These are phyloP conservation scores for Candida sojae DNA, from an alignment of 1,139 yeast genomes.

Conservation along the genomic window DNA sequence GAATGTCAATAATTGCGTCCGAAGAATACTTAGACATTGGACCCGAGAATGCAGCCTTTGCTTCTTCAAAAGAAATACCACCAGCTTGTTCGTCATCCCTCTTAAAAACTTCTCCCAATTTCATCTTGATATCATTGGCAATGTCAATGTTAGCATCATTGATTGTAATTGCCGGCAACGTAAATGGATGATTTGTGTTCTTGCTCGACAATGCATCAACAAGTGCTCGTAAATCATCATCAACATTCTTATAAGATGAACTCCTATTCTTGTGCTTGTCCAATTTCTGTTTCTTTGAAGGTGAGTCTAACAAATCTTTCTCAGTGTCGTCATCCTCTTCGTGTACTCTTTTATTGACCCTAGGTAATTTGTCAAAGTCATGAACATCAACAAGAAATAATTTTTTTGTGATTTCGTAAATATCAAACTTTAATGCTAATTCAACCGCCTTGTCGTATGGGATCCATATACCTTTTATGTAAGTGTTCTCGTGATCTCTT, in stretches of 20 bases:
- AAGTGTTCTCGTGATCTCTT: constrained; percentile 24
- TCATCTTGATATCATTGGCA: constrained; percentile 58
- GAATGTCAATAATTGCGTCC: constrained; percentile 30
- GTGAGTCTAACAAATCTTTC: constrained; percentile 28
- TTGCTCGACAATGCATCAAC: constrained; percentile 25
- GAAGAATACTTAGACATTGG: constrained; percentile 15
- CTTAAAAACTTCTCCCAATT: constrained; percentile 49
- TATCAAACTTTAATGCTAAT: constrained; percentile 42
- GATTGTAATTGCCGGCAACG: constrained; percentile 54
- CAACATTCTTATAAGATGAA: background rate
- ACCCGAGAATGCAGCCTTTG: constrained; percentile 28
- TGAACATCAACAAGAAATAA: constrained; percentile 49
- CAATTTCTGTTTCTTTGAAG: constrained; percentile 31
- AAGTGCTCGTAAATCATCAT: background rate
- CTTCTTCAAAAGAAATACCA: constrained; percentile 34
- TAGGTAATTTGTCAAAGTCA: constrained; percentile 43
- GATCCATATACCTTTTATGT: constrained; percentile 43
- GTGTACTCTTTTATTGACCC: constrained; percentile 18
- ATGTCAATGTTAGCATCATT: constrained; percentile 27
- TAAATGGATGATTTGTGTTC: constrained; percentile 50
- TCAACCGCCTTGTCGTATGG: constrained; percentile 48
- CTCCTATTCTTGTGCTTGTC: background rate
- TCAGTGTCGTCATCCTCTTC: constrained; percentile 14
- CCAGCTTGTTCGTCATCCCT: constrained; percentile 34
- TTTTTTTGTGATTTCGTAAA: constrained; percentile 41